These are phyloP conservation scores for Mariannaea elegans DNA, from an alignment of 2,329 filamentous ascomycete species.

Conservation along the genomic window DNA sequence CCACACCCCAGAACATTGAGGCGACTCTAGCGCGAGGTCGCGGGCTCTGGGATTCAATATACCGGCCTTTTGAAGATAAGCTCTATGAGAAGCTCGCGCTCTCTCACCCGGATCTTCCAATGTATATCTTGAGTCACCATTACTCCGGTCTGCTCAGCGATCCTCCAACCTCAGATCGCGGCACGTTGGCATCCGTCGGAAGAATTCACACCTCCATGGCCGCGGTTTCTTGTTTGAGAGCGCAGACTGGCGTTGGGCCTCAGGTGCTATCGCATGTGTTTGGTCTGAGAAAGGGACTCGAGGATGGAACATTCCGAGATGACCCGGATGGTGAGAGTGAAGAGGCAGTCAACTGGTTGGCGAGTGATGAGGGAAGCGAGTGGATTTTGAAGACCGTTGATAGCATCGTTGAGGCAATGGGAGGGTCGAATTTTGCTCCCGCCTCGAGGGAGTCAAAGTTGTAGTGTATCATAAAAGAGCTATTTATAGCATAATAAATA, in stretches of 20 bases:
- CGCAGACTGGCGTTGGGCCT: slow-evolving; percentile 83
- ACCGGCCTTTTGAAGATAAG: slow-evolving; percentile 77
- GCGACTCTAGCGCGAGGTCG: slow-evolving; percentile 66
- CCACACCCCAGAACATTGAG: slow-evolving; percentile 62
- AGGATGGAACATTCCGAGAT: slow-evolving; percentile 66
- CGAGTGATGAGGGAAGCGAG: slow-evolving; percentile 56
- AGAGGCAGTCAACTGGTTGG: slow-evolving; percentile 51
- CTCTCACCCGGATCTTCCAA: slow-evolving; percentile 84
- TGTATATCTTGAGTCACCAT: slow-evolving; percentile 79
- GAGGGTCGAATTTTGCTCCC: slow-evolving; percentile 51
- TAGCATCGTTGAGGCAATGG: slow-evolving; percentile 55
- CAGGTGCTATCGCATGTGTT: slow-evolving; percentile 86
- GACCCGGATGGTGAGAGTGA: slow-evolving; percentile 47
- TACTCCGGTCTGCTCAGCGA: slow-evolving; percentile 80
- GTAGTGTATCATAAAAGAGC: slow-evolving; percentile 8
- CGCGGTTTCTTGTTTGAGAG: slow-evolving; percentile 76
- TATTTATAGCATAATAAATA: slow-evolving; percentile 3
- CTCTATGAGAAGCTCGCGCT: slow-evolving; percentile 74
- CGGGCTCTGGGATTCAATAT: slow-evolving; percentile 78
- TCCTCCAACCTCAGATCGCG: slow-evolving; percentile 57
- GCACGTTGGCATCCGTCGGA: slow-evolving; percentile 65
- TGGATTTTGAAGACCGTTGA: slow-evolving; percentile 58
- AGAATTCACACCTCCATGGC: slow-evolving; percentile 77
- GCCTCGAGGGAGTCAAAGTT: slow-evolving; percentile 34
- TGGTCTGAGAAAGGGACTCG: slow-evolving; percentile 78